phyloP scores from a whole-genome alignment of 495 filamentous ascomycete species.

The Penicillium atrosanguineum region DNA sequence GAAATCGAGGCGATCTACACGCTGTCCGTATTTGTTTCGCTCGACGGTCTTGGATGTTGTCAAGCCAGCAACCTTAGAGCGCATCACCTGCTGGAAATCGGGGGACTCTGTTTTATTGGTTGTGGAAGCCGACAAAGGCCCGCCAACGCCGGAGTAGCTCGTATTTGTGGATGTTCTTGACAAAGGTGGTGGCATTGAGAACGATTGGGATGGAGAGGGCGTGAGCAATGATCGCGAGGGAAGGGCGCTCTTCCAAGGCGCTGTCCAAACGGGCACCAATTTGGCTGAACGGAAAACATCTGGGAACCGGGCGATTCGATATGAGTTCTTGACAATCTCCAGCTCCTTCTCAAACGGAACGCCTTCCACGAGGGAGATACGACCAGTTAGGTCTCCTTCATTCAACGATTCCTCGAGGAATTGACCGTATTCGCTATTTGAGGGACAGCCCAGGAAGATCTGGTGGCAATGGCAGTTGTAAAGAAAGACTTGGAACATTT shows the following conservation, averaged over 20 bases:
- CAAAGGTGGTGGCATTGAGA: conserved; percentile 28
- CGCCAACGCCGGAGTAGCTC: conserved; percentile 36
- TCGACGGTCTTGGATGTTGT: conserved; percentile 52
- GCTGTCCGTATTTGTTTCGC: conserved; percentile 73
- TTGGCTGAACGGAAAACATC: conserved; percentile 65
- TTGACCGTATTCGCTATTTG: conserved; percentile 69
- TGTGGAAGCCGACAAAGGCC: conserved; percentile 30
- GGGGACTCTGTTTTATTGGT: conserved; percentile 30
- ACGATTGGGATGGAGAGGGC: conserved; percentile 43
- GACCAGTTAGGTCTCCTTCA: conserved; percentile 51
- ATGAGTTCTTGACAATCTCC: conserved; percentile 47
- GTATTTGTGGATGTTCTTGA: conserved; percentile 43
- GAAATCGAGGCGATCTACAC: conserved; percentile 59
- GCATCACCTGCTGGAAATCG: conserved; percentile 41
- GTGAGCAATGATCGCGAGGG: conserved; percentile 35
- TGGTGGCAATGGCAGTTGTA: conserved; percentile 77
- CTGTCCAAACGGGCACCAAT: conserved; percentile 48
- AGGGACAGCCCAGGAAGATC: conserved; percentile 74
- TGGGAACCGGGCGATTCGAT: conserved; percentile 58
- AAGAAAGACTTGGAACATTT: conserved; percentile 64
- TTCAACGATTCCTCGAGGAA: conserved; percentile 61
- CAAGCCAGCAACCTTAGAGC: conserved; percentile 52
- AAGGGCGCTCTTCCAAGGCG: conserved; percentile 36
- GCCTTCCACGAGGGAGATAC: conserved; percentile 74
- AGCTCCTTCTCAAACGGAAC: conserved; percentile 67